Evolutionary conservation across 106 monocot species (phyloP).

Genomic region (Dioscorea dumetorum): DNA sequence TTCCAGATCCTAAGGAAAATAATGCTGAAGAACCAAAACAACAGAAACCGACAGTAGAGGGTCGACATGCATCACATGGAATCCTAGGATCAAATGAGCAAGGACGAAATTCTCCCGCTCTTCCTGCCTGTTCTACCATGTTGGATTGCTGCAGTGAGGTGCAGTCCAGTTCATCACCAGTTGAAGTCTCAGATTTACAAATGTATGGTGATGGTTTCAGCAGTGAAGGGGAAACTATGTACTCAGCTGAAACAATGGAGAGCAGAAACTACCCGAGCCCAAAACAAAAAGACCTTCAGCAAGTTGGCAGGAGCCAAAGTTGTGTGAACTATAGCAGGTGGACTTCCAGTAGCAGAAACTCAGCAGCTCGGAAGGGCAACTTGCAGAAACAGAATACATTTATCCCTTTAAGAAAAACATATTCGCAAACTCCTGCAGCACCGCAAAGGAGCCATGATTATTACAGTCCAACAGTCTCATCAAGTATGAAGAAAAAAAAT

Average conservation of each 20-base stretch:
- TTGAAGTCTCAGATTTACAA: conserved; percentile 19
- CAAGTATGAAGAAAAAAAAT: conserved; percentile 85
- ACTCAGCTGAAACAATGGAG: conserved; percentile 99
- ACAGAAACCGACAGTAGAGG: conserved; percentile 10
- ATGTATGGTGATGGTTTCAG: conserved; percentile 44
- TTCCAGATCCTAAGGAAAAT: conserved; percentile 24
- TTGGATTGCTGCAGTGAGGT: conserved; percentile 66
- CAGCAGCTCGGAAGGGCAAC: conserved; percentile 17
- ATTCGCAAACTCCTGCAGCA: conserved; percentile 36
- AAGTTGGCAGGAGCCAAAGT: conserved; percentile 70
- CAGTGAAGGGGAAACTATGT: conserved; percentile 87
- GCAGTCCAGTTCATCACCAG: conserved; percentile 69
- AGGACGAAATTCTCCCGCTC: conserved; percentile 7
- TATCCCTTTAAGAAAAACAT: conserved; percentile 36
- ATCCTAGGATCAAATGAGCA: not conserved
- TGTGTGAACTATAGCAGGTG: conserved; percentile 77
- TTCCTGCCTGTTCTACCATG: conserved; percentile 6
- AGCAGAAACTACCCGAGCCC: conserved; percentile 92
- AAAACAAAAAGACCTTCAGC: conserved; percentile 34
- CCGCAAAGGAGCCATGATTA: conserved; percentile 76
- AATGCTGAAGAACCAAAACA: conserved; percentile 13
- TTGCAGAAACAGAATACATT: conserved; percentile 52
- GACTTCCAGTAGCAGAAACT: conserved; percentile 33
- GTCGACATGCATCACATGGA: not conserved
- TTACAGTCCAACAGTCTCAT: conserved; percentile 81